phyloP scores from a whole-genome alignment of 208 protist species.

The Trypanosoma lewisi region DNA sequence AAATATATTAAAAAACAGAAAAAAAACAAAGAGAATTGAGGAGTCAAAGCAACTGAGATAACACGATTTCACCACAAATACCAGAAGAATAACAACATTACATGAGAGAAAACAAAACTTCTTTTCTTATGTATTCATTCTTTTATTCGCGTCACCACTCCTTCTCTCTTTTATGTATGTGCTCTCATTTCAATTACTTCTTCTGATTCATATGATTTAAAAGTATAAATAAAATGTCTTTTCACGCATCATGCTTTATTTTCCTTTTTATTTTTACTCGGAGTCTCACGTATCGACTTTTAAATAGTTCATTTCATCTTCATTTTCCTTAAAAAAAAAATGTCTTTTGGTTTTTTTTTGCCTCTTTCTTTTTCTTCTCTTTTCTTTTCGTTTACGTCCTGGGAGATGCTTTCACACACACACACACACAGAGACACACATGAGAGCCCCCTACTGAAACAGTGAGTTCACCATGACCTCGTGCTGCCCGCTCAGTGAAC shows the following conservation, averaged over 20 bases:
- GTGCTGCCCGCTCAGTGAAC: constrained; percentile 55
- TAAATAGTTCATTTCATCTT: neutral
- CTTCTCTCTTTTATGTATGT: too few relatives aligned
- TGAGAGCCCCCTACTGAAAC: constrained; percentile 53
- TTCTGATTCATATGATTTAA: too few relatives aligned
- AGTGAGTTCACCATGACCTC: constrained; percentile 71
- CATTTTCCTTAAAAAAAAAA: neutral
- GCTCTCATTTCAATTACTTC: too few relatives aligned
- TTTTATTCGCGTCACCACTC: too few relatives aligned
- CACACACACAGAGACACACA: neutral
- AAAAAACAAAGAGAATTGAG: constrained; percentile 13
- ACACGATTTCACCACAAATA: too few relatives aligned
- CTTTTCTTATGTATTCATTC: too few relatives aligned
- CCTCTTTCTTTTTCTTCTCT: neutral
- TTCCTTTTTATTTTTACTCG: too few relatives aligned
- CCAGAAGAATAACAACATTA: too few relatives aligned
- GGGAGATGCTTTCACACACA: neutral
- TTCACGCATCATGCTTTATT: neutral
- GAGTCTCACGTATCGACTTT: neutral
- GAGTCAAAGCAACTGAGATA: too few relatives aligned
- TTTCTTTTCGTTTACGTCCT: neutral
- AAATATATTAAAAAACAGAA: neutral
- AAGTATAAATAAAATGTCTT: too few relatives aligned
- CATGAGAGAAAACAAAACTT: too few relatives aligned
- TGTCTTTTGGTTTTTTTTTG: neutral